phyloP scores from a whole-genome alignment of 2,329 filamentous ascomycete species.

The Dactylellina sp. region DNA sequence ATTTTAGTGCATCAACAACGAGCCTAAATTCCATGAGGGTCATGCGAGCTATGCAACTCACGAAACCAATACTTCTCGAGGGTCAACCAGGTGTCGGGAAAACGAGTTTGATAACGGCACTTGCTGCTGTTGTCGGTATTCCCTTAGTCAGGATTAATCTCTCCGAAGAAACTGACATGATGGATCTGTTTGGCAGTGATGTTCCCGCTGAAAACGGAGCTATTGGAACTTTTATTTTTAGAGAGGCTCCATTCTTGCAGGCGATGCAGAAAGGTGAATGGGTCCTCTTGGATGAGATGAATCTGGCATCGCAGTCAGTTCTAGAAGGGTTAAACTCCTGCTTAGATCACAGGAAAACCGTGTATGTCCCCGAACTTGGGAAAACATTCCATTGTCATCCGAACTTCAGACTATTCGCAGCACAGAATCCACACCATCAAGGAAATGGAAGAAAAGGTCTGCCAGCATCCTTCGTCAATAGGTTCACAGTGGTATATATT shows the following conservation, averaged over 20 bases:
- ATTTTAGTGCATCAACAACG: constrained; percentile 89
- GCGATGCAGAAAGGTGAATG: constrained; percentile 97
- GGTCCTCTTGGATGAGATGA: constrained; percentile 99
- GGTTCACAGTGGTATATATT: constrained; percentile 97
- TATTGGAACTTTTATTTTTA: constrained; percentile 92
- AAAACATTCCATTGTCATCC: constrained; percentile 91
- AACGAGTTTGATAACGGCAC: constrained; percentile 87
- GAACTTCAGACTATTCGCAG: constrained; percentile 92
- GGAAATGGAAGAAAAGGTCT: constrained; percentile 94
- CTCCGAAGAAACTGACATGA: constrained; percentile 96
- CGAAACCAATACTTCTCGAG: constrained; percentile 92
- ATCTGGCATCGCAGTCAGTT: constrained; percentile 94
- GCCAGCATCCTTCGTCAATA: constrained; percentile 95
- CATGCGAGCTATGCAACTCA: constrained; percentile 85
- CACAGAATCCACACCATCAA: constrained; percentile 97
- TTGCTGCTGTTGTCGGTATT: constrained; percentile 82
- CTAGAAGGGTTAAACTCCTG: constrained; percentile 96
- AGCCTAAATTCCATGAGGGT: constrained; percentile 90
- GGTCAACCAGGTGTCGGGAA: constrained; percentile 98
- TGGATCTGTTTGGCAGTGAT: constrained; percentile 97
- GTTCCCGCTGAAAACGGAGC: constrained; percentile 93
- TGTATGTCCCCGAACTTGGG: constrained; percentile 94
- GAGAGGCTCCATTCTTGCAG: constrained; percentile 92
- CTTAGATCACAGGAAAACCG: constrained; percentile 93
- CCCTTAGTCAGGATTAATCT: constrained; percentile 93